These are phyloP conservation scores for Boletales sp. DNA, from an alignment of 768 basidiomycete genomes.

Conservation along the genomic window DNA sequence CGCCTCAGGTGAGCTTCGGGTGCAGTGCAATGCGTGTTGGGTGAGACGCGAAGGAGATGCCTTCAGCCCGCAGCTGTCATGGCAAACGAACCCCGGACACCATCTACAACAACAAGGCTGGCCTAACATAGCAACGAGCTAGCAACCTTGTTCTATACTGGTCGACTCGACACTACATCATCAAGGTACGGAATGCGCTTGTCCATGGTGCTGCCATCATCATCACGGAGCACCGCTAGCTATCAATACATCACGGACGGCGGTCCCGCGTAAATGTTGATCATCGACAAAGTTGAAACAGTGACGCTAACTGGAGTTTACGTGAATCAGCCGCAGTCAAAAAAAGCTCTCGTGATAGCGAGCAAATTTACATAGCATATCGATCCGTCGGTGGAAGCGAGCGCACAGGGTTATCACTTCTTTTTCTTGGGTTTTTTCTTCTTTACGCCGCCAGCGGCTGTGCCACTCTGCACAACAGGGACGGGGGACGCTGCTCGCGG, in stretches of 20 bases:
- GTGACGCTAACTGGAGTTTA: background rate
- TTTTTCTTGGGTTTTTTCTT: slow-evolving; percentile 87
- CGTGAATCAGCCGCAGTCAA: slow-evolving; percentile 4
- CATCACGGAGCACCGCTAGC: too few species aligned
- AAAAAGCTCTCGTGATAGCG: background rate
- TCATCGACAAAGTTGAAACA: slow-evolving; percentile 3
- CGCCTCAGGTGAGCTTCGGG: slow-evolving; percentile 22
- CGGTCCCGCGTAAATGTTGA: background rate
- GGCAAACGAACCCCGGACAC: slow-evolving; percentile 22
- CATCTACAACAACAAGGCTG: background rate
- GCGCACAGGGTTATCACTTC: slow-evolving; percentile 38
- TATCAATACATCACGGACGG: background rate
- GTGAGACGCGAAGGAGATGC: too few species aligned
- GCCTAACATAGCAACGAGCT: background rate
- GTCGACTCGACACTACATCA: background rate
- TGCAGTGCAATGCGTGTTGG: slow-evolving; percentile 6
- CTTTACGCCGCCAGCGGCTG: slow-evolving; percentile 60
- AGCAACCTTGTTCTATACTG: background rate
- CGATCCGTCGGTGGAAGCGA: background rate
- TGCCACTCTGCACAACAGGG: slow-evolving; percentile 28
- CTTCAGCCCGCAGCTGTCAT: background rate
- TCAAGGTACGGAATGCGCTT: background rate
- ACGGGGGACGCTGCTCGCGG: slow-evolving; percentile 33
- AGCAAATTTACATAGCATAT: slow-evolving; percentile 12
- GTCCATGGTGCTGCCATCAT: too few species aligned